A percentile compares a stretch with the other conserved stretches of the same genome.
Conservation (phyloP, 768 basidiomycete species). For the Mrakia blollopis region DNA sequence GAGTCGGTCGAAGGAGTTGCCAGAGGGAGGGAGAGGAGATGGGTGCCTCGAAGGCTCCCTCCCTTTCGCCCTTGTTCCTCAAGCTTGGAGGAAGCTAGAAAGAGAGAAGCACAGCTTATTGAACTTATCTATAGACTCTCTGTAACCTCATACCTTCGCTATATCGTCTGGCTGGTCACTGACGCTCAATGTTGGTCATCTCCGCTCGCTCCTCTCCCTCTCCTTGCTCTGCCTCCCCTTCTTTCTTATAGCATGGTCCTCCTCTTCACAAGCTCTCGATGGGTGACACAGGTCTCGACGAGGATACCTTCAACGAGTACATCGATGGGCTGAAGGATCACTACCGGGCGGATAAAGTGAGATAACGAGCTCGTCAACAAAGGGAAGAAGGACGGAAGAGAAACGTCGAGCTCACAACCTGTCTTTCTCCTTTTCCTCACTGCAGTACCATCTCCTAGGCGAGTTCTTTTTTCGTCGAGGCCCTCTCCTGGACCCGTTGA, state of each 20-base stretch:
- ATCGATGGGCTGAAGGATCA: constrained; percentile 64
- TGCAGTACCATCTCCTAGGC: constrained; percentile 65
- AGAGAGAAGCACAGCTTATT: no score
- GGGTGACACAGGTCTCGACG: constrained; percentile 73
- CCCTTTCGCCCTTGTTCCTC: no score
- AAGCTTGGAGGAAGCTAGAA: no score
- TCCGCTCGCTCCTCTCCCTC: neutral
- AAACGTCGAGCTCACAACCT: constrained; percentile 11
- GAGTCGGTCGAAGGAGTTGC: no score
- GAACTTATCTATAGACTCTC: neutral
- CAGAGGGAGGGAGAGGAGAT: no score
- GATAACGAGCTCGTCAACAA: constrained; percentile 32
- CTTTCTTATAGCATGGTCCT: constrained; percentile 58
- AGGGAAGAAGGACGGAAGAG: neutral
- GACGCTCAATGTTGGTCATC: neutral
- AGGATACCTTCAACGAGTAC: constrained; percentile 82
- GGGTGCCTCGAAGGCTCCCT: no score
- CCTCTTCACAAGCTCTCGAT: constrained; percentile 68
- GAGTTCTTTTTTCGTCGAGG: neutral
- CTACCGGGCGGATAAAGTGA: constrained; percentile 84
- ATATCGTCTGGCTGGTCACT: neutral
- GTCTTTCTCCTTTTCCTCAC: neutral
- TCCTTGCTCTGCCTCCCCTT: neutral
- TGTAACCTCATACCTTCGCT: neutral
- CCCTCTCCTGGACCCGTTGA: neutral